Evolutionary conservation across 345 rosid species (phyloP).

Genomic region (Lumnitzera racemosa): DNA sequence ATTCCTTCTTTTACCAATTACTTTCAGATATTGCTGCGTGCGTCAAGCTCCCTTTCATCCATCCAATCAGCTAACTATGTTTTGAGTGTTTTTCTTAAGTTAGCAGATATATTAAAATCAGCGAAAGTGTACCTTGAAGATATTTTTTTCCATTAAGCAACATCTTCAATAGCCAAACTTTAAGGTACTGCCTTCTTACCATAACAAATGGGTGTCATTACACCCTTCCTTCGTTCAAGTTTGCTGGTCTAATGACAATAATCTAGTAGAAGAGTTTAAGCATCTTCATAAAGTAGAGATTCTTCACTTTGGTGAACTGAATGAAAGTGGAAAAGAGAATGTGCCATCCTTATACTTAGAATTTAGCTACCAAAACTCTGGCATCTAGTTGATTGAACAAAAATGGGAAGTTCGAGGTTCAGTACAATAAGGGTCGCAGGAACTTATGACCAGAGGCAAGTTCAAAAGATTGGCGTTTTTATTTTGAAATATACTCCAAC

Average conservation of each 20-base stretch:
- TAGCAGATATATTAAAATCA: slow-evolving; percentile 62
- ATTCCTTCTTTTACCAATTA: slow-evolving; percentile 52
- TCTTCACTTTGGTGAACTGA: slow-evolving; percentile 52
- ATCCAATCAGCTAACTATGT: slow-evolving; percentile 60
- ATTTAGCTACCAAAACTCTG: too few relatives aligned
- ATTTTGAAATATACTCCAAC: too few relatives aligned
- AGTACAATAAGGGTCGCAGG: too few relatives aligned
- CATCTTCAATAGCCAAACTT: slow-evolving; percentile 46
- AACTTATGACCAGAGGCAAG: too few relatives aligned
- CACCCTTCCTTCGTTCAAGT: slow-evolving; percentile 74
- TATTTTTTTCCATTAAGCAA: slow-evolving; percentile 39
- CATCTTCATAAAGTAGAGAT: slow-evolving; percentile 46
- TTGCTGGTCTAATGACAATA: slow-evolving; percentile 78
- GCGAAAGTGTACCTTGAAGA: slow-evolving; percentile 47
- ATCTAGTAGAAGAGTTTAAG: slow-evolving; percentile 55
- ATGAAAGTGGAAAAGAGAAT: slow-evolving; percentile 37
- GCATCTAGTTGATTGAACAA: too few relatives aligned
- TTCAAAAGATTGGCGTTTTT: too few relatives aligned
- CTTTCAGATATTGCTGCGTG: slow-evolving; percentile 53
- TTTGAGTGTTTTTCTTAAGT: slow-evolving; percentile 57
- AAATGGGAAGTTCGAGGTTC: too few relatives aligned
- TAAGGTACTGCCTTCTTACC: slow-evolving; percentile 62
- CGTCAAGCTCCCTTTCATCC: slow-evolving; percentile 51
- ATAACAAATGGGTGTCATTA: slow-evolving; percentile 78
- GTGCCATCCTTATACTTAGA: too few relatives aligned